Base-by-base conservation (phyloP, 129 eudicot species). In the Arctium minus region DNA sequence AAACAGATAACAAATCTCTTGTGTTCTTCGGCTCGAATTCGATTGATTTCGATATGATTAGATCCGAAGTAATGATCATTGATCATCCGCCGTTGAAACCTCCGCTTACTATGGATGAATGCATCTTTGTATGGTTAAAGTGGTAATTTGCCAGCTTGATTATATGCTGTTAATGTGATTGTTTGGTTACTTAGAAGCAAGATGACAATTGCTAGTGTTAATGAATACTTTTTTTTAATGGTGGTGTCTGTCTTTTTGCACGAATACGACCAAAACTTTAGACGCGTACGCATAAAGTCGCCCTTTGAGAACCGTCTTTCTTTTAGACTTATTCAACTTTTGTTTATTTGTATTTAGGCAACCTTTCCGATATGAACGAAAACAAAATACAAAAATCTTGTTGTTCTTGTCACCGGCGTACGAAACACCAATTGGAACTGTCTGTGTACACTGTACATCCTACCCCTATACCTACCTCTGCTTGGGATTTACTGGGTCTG, bases 231-330 rank as follows among this genome's bases (percentile, higher is more conserved):
- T 35, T 72, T 38, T 73, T 17, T 73, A 60, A 27, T 56, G 67
- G 65, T 64, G 17, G 72, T 15, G 30, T 39, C 17, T 65, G 74
- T 60, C 74, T 30, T 74, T 22, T 73, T 81, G 22, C 42, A 60
- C 2, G 68, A 60, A 60, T 60, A 76, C 67, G 27, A 44, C 85
- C 74, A 39, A 60, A 81, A 62, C 65, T 60, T 74, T 81, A 79
- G 80, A 38, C 38, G 84, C 39, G 35, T 81, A 81, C 27, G 33
- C 74, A 65, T 81, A 30, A 62, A 27, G 17, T 64, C 46, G 33
- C 8, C 80, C 31, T n/a, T 74, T 31, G 39, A 64, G 35, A 81
- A 31, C 33, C 40, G 65, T 33, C 36, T 33, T 22, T 82, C 69
- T 74, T 75, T 74, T 74, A 79, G 77, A 76, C 56, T 46, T 75